These are phyloP conservation scores for Cordyceps cateniannulata DNA, from an alignment of 2,329 filamentous ascomycete genomes.

Conservation along the genomic window DNA sequence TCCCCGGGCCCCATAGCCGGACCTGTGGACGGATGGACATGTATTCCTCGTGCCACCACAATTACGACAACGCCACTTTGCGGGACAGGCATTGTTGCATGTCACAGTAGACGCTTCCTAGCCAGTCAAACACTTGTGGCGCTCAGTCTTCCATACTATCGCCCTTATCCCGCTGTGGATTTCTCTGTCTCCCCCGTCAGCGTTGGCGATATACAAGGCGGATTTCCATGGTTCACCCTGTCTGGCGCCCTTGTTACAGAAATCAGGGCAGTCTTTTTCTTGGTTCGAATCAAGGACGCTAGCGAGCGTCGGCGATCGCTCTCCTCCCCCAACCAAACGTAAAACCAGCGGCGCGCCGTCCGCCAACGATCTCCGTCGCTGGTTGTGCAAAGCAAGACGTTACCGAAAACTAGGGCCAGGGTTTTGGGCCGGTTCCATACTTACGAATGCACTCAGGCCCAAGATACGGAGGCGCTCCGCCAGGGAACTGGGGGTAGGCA, in stretches of 20 bases:
- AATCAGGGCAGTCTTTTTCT: no score
- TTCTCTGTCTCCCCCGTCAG: background rate
- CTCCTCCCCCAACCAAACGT: no score
- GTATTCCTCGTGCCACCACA: background rate
- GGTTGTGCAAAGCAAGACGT: no score
- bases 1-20: background rate
- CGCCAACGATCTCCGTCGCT: no score
- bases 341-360: no score
- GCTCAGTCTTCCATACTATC: background rate
- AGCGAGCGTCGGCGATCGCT: no score
- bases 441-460: background rate
- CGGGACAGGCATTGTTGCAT: background rate
- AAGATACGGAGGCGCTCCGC: background rate
- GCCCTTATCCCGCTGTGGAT: background rate
- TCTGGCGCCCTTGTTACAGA: no score
- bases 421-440: background rate
- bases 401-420: no score
- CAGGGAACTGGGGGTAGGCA: background rate
- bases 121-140: background rate
- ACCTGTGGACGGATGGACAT: background rate
- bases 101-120: background rate
- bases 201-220: background rate
- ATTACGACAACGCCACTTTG: background rate
- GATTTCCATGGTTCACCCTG: no score
- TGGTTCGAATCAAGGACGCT: no score